Conservation (phyloP, 202 grass and related monocot genomes). For the Schoenoplectus triqueter region DNA sequence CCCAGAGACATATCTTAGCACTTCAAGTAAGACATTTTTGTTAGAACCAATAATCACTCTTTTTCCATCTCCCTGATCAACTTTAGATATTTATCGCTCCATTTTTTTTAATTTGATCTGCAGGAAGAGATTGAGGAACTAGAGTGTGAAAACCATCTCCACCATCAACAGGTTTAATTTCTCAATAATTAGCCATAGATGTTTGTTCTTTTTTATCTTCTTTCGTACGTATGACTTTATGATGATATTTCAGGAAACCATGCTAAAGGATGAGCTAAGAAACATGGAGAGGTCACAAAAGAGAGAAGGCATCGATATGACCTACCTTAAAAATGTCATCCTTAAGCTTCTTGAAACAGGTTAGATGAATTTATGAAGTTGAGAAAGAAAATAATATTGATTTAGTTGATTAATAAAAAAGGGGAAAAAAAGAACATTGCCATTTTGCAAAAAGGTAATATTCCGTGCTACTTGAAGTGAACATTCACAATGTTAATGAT, state of each 20-base stretch:
- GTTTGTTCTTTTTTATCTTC: slow-evolving; percentile 11
- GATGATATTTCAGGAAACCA: slow-evolving; percentile 63
- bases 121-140: slow-evolving; percentile 99
- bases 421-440: background rate
- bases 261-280: slow-evolving; percentile 83
- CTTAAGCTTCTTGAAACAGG: slow-evolving; percentile 99
- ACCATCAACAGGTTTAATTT: slow-evolving; percentile 78
- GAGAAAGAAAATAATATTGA: background rate
- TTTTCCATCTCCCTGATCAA: slow-evolving; percentile 22
- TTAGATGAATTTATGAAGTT: slow-evolving; percentile 31
- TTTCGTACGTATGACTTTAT: slow-evolving; percentile 3
- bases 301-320: slow-evolving; percentile 98
- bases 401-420: background rate
- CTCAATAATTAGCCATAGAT: slow-evolving; percentile 15
- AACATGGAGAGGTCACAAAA: slow-evolving; percentile 99
- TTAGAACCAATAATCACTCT: slow-evolving; percentile 18
- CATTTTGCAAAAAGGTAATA: slow-evolving; percentile 2
- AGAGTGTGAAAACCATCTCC: slow-evolving; percentile 89
- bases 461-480: slow-evolving; percentile 30
- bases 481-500: background rate
- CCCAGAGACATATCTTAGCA: slow-evolving; percentile 87
- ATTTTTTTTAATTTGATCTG: slow-evolving; percentile 26
- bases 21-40: slow-evolving; percentile 72
- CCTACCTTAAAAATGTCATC: slow-evolving; percentile 96
- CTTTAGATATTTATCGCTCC: slow-evolving; percentile 20